Base-by-base conservation (phyloP, 805 yeast species). In the Nakazawaea holstii region DNA sequence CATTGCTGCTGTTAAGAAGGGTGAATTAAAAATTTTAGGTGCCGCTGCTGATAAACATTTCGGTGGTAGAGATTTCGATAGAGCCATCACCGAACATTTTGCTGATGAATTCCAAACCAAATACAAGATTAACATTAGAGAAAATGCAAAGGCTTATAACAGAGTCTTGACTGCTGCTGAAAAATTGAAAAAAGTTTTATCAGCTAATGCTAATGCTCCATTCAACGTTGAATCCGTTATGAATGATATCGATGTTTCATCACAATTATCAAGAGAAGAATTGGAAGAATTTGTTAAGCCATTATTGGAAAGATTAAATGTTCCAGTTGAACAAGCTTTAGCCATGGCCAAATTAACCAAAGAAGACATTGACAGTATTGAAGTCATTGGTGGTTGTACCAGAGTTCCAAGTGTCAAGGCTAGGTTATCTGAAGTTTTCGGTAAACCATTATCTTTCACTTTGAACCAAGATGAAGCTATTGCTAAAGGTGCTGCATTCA, bases 401-500 rank as follows among this genome's bases (percentile, higher is more conserved):
- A 90, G 99, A 79, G 95, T 94, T 56, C 99, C 99, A 66, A 73
- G 87, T 48, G 76, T 94, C 66, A 94, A 94, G 79, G 79, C 83
- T 58, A 84, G 79, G 64, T 77, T 94, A 59, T 58, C 85, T 58
- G 87, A 84, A 64, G 76, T 87, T 55, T 89, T 94, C 66, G 87
- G 87, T 67, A 87, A 87, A 74, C 84, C 74, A 60, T 76, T 94
- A 65, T 87, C 97, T 36, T 86, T 87, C 76, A 95, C 98, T 59
- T 81, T 95, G 72, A 94, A 94, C 80, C 97, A 91, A 75, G 99
- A 94, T 67, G 99, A 94, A 79, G 97, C 99, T 54, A 86, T 92
- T 67, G 98, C 99, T 49, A 88, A 92, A 71, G 99, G 99, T 76
- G 95, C 96, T 61, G 97, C 99, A 42, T 94, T 94, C 72, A 87